Conservation (phyloP, 805 yeast species). For the Candida stauntonica region DNA sequence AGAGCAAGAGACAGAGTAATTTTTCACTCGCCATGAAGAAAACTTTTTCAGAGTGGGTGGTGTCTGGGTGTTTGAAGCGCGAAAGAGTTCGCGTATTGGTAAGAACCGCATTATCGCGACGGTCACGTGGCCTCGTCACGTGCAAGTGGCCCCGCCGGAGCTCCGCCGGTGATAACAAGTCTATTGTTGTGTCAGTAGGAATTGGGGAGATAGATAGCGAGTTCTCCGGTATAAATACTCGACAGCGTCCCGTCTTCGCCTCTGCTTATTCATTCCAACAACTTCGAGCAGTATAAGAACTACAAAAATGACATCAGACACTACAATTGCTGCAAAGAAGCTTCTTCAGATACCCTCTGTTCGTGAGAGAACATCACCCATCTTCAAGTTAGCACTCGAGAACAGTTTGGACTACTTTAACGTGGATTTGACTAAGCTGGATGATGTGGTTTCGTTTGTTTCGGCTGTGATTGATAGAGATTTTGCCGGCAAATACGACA, state of each 20-base stretch:
- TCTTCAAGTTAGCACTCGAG: slow-evolving; percentile 36
- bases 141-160: too few species aligned
- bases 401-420: slow-evolving; percentile 39
- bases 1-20: slow-evolving; percentile 4
- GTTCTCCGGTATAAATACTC: neutral
- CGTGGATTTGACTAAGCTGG: slow-evolving; percentile 40
- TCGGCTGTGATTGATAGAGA: slow-evolving; percentile 37
- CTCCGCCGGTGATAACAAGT: slow-evolving; percentile 15
- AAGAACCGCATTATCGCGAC: slow-evolving; percentile 1
- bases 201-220: too few species aligned
- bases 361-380: slow-evolving; percentile 45
- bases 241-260: neutral
- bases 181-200: too few species aligned
- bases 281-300: neutral
- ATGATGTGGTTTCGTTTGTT: slow-evolving; percentile 42
- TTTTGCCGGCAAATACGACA: slow-evolving; percentile 38
- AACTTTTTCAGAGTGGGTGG: slow-evolving; percentile 22
- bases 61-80: slow-evolving; percentile 21
- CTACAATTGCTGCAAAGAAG: slow-evolving; percentile 22
- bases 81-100: too few species aligned
- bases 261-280: neutral
- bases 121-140: too few species aligned
- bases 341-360: slow-evolving; percentile 51
- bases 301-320: slow-evolving; percentile 5
- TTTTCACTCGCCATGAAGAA: slow-evolving; percentile 12